Evolutionary conservation across 305 asterid species (phyloP).

Genomic region (Fraxinus albicans): DNA sequence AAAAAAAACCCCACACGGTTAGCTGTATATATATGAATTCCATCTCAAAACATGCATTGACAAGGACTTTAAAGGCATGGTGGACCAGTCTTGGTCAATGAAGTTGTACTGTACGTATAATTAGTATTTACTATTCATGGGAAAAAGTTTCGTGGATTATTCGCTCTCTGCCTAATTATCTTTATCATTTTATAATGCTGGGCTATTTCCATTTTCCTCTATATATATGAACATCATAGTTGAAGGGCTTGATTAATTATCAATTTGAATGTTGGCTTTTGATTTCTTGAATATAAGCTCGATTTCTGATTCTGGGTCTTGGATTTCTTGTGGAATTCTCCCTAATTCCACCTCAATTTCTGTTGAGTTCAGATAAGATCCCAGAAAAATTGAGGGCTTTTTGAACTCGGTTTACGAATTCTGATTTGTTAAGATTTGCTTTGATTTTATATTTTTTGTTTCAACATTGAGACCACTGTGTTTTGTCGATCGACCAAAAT

Average conservation of each 20-base stretch:
- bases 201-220: background rate
- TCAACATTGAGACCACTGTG: conserved; percentile 2
- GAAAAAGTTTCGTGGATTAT: conserved; percentile 40
- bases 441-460: background rate
- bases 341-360: background rate
- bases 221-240: background rate
- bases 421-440: conserved; percentile 10
- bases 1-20: background rate
- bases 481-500: background rate
- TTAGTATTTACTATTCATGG: background rate
- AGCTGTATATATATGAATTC: background rate
- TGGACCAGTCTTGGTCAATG: background rate
- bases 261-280: background rate
- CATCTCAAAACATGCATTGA: background rate
- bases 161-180: conserved; percentile 3
- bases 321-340: background rate
- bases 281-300: background rate
- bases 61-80: background rate
- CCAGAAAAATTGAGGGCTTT: background rate
- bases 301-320: conserved; percentile 2
- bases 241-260: background rate
- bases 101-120: background rate
- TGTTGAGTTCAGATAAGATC: conserved; percentile 7
- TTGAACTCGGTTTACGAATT: conserved; percentile 10
- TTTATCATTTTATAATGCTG: background rate